phyloP scores from a whole-genome alignment of 2,329 filamentous ascomycete genomes.

The Xylariaceae sp. region DNA sequence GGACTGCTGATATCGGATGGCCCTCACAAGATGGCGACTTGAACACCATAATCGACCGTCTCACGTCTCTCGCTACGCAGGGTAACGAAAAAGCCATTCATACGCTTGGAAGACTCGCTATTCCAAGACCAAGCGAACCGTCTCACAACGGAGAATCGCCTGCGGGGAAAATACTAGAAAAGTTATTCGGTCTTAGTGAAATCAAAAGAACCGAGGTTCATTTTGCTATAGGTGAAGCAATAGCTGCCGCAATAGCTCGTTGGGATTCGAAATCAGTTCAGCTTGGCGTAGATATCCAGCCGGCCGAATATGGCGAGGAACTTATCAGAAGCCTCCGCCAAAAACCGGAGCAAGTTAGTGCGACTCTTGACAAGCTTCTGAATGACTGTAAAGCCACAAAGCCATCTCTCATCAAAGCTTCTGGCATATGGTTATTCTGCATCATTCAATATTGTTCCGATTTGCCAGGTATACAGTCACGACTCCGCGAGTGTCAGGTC shows the following conservation, averaged over 20 bases:
- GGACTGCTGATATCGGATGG: slow-evolving; percentile 31
- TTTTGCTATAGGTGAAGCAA: slow-evolving; percentile 84
- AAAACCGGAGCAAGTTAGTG: slow-evolving; percentile 42
- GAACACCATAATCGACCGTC: slow-evolving; percentile 58
- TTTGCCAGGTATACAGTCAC: slow-evolving; percentile 65
- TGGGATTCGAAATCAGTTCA: slow-evolving; percentile 81
- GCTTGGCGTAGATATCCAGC: slow-evolving; percentile 71
- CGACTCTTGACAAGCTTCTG: slow-evolving; percentile 68
- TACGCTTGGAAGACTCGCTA: slow-evolving; percentile 72
- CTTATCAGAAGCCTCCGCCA: slow-evolving; percentile 34
- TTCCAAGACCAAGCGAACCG: slow-evolving; percentile 45
- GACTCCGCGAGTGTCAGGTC: slow-evolving; percentile 73
- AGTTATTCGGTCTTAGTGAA: slow-evolving; percentile 74
- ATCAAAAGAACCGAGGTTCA: slow-evolving; percentile 82
- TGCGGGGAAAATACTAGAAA: slow-evolving; percentile 57
- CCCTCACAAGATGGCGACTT: slow-evolving; percentile 40
- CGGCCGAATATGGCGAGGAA: slow-evolving; percentile 36
- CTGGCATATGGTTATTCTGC: slow-evolving; percentile 91
- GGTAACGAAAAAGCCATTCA: slow-evolving; percentile 75
- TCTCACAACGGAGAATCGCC: slow-evolving; percentile 33
- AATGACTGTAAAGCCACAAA: slow-evolving; percentile 78
- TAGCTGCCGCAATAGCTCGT: slow-evolving; percentile 70
- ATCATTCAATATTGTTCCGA: slow-evolving; percentile 87
- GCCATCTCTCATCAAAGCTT: slow-evolving; percentile 83
- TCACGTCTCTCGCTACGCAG: slow-evolving; percentile 60